These are phyloP conservation scores for Boletus rubropictus DNA, from an alignment of 768 basidiomycete species.

Conservation along the genomic window DNA sequence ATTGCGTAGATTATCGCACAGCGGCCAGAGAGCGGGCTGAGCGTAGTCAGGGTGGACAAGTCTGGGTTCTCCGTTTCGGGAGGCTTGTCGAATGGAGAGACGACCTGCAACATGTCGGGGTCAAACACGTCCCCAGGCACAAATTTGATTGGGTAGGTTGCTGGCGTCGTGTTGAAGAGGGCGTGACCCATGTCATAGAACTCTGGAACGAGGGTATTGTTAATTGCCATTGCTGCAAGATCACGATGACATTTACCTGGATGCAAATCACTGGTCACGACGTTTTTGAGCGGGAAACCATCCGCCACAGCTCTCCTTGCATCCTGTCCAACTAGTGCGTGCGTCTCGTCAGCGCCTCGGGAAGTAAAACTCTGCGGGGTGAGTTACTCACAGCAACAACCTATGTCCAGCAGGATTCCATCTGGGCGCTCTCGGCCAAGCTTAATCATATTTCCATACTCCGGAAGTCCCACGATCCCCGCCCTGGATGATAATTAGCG, in stretches of 20 bases:
- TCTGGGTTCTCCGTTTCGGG: slow-evolving; percentile 22
- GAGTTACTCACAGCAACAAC: too few species aligned
- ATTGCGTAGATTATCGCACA: slow-evolving; percentile 47
- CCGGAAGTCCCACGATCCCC: too few species aligned
- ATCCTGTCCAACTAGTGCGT: too few species aligned
- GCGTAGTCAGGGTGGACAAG: slow-evolving; percentile 34
- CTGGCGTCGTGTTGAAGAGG: slow-evolving; percentile 51
- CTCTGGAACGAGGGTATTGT: slow-evolving; percentile 20
- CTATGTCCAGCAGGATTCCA: too few species aligned
- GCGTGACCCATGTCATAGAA: slow-evolving; percentile 57
- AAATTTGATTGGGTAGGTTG: slow-evolving; percentile 47
- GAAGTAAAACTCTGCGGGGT: too few species aligned
- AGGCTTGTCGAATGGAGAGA: slow-evolving; percentile 25
- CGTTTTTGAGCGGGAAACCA: too few species aligned
- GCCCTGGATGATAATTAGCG: too few species aligned
- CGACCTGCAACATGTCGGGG: slow-evolving; percentile 34
- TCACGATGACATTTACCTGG: not conserved
- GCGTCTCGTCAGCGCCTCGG: too few species aligned
- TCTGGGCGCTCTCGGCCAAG: too few species aligned
- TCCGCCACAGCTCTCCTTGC: too few species aligned
- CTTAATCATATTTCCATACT: too few species aligned
- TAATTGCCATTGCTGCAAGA: not conserved
- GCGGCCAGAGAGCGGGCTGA: slow-evolving; percentile 44
- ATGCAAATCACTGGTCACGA: too few species aligned
- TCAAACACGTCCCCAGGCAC: slow-evolving; percentile 53